phyloP scores from a whole-genome alignment of 2,329 filamentous ascomycete species.

The Xylariales sp. region DNA sequence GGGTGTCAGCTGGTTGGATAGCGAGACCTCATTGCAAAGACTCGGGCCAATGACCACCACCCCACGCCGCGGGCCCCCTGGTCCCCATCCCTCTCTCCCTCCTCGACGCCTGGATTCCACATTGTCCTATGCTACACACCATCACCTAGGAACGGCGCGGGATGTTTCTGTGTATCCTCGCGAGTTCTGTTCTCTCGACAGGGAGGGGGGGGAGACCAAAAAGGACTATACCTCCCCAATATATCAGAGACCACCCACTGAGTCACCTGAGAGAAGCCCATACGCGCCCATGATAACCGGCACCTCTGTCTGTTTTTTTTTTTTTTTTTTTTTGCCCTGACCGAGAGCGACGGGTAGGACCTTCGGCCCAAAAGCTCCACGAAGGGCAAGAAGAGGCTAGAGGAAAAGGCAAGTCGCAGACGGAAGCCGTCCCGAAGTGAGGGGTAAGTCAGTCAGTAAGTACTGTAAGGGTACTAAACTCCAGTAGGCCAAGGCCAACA shows the following conservation, averaged over 20 bases:
- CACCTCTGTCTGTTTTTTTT: conserved; percentile 27
- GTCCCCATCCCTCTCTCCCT: conserved; percentile 36
- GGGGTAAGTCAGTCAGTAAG: conserved; percentile 32
- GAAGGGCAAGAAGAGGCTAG: conserved; percentile 26
- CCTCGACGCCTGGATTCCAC: conserved; percentile 40
- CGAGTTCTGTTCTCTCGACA: conserved; percentile 47
- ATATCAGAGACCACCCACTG: conserved; percentile 47
- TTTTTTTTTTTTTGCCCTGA: conserved; percentile 10
- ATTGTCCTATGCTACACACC: conserved; percentile 49
- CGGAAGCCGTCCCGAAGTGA: conserved; percentile 43
- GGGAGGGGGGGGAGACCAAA: conserved; percentile 17
- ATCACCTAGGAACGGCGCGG: conserved; percentile 45
- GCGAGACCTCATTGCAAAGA: conserved; percentile 45
- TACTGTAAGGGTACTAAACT: neutral
- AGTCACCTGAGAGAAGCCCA: conserved; percentile 51
- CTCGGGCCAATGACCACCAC: conserved; percentile 41
- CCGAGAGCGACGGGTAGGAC: conserved; percentile 35
- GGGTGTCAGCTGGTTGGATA: conserved; percentile 54
- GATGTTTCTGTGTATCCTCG: conserved; percentile 46
- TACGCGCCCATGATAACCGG: conserved; percentile 38
- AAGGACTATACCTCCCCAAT: conserved; percentile 33
- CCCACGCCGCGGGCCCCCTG: conserved; percentile 33
- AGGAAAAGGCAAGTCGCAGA: conserved; percentile 42
- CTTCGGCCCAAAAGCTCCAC: conserved; percentile 25
- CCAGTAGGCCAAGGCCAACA: conserved; percentile 36